Percentiles rank a stretch among this genome's conserved stretches.
Conservation (phyloP, 306 rosid genomes). For the Prunus salicina region DNA sequence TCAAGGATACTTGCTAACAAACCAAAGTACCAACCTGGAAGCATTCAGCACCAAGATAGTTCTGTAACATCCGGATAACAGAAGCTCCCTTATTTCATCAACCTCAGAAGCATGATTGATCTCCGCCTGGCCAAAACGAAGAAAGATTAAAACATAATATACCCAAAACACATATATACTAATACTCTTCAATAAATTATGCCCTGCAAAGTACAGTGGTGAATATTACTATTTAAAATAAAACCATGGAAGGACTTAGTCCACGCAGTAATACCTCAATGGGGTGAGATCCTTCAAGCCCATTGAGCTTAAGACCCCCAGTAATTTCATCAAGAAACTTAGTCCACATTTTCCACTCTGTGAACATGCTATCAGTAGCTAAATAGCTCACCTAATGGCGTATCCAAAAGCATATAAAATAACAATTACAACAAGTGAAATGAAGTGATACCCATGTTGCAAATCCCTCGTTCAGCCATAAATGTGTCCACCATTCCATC, state of each 20-base stretch:
- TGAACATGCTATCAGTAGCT: constrained; percentile 80
- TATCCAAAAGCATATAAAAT: neutral
- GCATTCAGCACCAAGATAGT: constrained; percentile 77
- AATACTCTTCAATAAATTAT: neutral
- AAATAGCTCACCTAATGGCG: constrained; percentile 76
- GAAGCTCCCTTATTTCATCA: constrained; percentile 93
- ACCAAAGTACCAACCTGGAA: constrained; percentile 66
- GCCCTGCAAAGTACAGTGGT: too few species aligned
- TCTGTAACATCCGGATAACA: constrained; percentile 85
- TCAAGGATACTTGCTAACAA: neutral
- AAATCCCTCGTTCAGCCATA: constrained; percentile 94
- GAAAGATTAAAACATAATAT: neutral
- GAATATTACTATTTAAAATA: too few species aligned
- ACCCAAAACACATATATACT: neutral
- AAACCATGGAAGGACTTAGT: neutral
- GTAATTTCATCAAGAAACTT: constrained; percentile 74
- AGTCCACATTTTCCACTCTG: constrained; percentile 93
- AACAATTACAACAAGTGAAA: constrained; percentile 13
- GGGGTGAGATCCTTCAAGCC: too few species aligned
- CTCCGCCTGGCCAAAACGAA: constrained; percentile 67
- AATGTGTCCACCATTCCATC: constrained; percentile 98
- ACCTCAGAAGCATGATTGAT: constrained; percentile 82
- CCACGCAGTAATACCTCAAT: too few species aligned
- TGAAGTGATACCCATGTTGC: constrained; percentile 76
- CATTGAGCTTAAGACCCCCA: constrained; percentile 75